Evolutionary conservation across 2,329 filamentous ascomycete genomes (phyloP).

Genomic region (Aspergillus felis): DNA sequence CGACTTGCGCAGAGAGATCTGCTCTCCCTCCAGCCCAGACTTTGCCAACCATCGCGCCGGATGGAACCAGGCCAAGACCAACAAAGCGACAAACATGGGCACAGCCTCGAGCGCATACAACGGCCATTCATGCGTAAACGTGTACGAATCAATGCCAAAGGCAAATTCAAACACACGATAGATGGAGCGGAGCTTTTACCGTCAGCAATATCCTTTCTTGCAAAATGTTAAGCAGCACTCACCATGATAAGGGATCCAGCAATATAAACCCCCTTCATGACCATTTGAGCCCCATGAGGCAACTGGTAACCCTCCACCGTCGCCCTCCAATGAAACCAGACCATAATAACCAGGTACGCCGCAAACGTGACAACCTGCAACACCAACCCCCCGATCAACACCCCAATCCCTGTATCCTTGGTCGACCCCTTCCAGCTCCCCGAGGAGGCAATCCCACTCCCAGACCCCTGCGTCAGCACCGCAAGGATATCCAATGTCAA

Average conservation of each 20-base stretch:
- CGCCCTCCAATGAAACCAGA: slow-evolving; percentile 36
- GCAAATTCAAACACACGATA: slow-evolving; percentile 54
- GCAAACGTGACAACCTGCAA: slow-evolving; percentile 42
- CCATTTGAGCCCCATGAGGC: slow-evolving; percentile 36
- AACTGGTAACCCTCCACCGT: slow-evolving; percentile 15
- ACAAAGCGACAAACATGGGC: slow-evolving; percentile 44
- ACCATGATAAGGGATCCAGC: slow-evolving; percentile 47
- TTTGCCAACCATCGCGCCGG: slow-evolving; percentile 40
- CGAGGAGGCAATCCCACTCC: slow-evolving; percentile 43
- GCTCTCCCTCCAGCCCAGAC: slow-evolving; percentile 1
- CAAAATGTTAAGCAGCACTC: slow-evolving; percentile 13
- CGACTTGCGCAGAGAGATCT: slow-evolving; percentile 4
- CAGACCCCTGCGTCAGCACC: slow-evolving; percentile 45
- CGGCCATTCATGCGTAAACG: slow-evolving; percentile 51
- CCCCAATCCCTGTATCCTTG: slow-evolving; percentile 38
- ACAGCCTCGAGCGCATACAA: slow-evolving; percentile 52
- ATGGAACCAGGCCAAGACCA: slow-evolving; percentile 49
- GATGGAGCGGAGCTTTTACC: slow-evolving; percentile 48
- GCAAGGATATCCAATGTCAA: slow-evolving; percentile 45
- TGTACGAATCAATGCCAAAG: slow-evolving; percentile 49
- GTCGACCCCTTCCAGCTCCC: slow-evolving; percentile 41
- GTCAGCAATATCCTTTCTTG: too few relatives aligned
- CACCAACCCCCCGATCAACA: slow-evolving; percentile 43
- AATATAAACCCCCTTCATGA: slow-evolving; percentile 43
- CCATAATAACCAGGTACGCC: slow-evolving; percentile 40